Evolutionary conservation across 768 basidiomycete genomes (phyloP).

Genomic region (Leucocoprinus sp.): DNA sequence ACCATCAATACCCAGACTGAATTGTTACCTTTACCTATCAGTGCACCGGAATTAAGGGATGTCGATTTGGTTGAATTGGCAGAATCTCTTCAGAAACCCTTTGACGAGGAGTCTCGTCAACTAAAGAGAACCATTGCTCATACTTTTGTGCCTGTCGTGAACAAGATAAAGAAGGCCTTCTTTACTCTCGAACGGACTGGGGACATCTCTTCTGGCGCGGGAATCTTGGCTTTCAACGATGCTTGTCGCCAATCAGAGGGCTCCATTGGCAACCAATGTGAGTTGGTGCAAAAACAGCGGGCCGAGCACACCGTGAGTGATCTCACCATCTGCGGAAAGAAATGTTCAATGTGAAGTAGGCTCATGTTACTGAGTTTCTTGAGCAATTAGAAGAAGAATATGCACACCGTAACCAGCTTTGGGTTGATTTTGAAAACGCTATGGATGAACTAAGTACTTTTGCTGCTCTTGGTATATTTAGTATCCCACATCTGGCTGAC

Average conservation of each 20-base stretch:
- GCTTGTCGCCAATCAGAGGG: slow-evolving; percentile 46
- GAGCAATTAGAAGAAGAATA: slow-evolving; percentile 41
- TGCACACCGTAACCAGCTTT: slow-evolving; percentile 39
- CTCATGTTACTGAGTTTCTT: slow-evolving; percentile 32
- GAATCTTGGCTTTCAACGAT: slow-evolving; percentile 45
- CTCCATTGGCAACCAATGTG: slow-evolving; percentile 26
- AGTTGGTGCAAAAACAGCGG: slow-evolving; percentile 33
- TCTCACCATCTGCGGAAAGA: slow-evolving; percentile 3
- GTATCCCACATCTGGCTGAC: too few relatives aligned
- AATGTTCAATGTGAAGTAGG: slow-evolving; percentile 23
- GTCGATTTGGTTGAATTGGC: slow-evolving; percentile 28
- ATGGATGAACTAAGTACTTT: slow-evolving; percentile 41
- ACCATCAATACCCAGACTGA: slow-evolving; percentile 7
- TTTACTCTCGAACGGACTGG: slow-evolving; percentile 28
- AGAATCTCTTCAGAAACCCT: slow-evolving; percentile 34
- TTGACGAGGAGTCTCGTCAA: slow-evolving; percentile 28
- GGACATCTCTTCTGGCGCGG: slow-evolving; percentile 30
- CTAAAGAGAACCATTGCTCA: slow-evolving; percentile 33
- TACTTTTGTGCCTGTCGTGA: slow-evolving; percentile 38
- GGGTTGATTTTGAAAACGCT: slow-evolving; percentile 36
- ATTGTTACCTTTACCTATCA: slow-evolving; percentile 11
- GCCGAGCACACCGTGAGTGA: slow-evolving; percentile 35
- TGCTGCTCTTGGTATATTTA: background rate
- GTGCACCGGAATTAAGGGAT: slow-evolving; percentile 21
- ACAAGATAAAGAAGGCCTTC: slow-evolving; percentile 36